phyloP scores from a whole-genome alignment of 2,329 filamentous ascomycete genomes.

The Verticillium tricorpus region DNA sequence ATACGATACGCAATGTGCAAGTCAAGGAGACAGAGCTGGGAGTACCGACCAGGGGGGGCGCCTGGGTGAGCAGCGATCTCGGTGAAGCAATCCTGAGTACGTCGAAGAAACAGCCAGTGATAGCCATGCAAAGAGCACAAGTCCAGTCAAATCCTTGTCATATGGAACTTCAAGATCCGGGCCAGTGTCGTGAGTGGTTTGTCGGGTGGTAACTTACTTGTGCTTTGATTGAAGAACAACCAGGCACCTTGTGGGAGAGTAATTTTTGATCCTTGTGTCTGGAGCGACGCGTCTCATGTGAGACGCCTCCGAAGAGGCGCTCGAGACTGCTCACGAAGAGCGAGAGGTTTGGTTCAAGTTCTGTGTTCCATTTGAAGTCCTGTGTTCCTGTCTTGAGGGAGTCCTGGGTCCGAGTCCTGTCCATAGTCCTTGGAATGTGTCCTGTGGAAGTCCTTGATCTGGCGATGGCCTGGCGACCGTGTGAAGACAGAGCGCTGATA shows the following conservation, averaged over 20 bases:
- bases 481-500: constrained; percentile 5
- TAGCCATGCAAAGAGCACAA: neutral
- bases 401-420: constrained; percentile 5
- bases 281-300: neutral
- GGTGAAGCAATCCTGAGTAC: neutral
- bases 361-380: constrained; percentile 4
- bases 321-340: neutral
- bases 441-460: constrained; percentile 4
- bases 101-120: neutral
- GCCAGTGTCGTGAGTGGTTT: neutral
- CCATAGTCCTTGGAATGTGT: neutral
- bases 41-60: neutral
- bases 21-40: neutral
- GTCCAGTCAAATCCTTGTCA: neutral
- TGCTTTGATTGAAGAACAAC: neutral
- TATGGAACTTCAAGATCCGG: neutral
- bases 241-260: neutral
- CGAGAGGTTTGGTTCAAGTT: neutral
- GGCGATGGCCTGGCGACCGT: constrained; percentile 5
- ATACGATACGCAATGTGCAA: neutral
- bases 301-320: neutral
- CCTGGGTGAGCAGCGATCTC: neutral
- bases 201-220: neutral
- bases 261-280: constrained; percentile 3
- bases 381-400: constrained; percentile 12